Evolutionary conservation across 768 basidiomycete genomes (phyloP).

Genomic region (Suillus lakei): DNA sequence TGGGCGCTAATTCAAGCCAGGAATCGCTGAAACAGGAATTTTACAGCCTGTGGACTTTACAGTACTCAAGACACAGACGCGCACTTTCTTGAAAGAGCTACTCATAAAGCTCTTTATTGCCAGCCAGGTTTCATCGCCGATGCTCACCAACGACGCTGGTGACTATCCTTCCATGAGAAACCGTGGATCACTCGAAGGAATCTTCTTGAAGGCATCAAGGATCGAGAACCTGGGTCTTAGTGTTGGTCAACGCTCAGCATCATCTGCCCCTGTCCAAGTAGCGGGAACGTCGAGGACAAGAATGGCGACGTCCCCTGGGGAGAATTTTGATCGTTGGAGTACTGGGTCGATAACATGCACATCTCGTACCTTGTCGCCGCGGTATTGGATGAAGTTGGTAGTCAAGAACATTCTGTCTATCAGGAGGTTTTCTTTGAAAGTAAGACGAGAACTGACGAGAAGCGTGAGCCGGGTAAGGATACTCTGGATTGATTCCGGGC

Average conservation of each 20-base stretch:
- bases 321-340: background rate
- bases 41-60: constrained; percentile 88
- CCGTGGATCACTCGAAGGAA: constrained; percentile 69
- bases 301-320: background rate
- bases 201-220: constrained; percentile 76
- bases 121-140: constrained; percentile 75
- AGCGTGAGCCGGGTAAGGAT: background rate
- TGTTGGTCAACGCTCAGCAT: background rate
- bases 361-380: background rate
- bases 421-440: background rate
- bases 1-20: background rate
- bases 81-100: constrained; percentile 71
- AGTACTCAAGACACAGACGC: constrained; percentile 63
- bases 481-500: background rate
- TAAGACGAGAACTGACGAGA: background rate
- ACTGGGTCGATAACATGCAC: background rate
- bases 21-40: background rate
- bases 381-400: background rate
- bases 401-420: background rate
- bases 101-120: constrained; percentile 71
- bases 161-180: constrained; percentile 51
- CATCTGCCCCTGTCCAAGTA: background rate
- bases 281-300: background rate
- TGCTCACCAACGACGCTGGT: constrained; percentile 46
- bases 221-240: constrained; percentile 66